A percentile compares a stretch with the other conserved stretches of the same genome.
Conservation (phyloP, 495 filamentous ascomycete species). For the Penicillium maclennaniae region DNA sequence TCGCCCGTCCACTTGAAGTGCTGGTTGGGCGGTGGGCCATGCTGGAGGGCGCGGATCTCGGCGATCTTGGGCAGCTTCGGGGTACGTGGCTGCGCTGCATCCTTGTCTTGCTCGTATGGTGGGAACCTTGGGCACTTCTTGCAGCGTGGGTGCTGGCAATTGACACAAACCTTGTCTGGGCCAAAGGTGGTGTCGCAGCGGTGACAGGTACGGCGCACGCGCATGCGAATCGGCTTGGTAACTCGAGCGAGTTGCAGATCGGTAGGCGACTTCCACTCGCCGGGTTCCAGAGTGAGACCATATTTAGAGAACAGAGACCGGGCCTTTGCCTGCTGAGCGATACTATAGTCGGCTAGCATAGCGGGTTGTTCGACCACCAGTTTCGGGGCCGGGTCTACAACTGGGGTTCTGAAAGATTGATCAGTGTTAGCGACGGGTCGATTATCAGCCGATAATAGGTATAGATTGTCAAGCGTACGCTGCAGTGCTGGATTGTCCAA, state of each 20-base stretch:
- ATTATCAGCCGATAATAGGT: not conserved
- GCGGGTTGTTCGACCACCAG: constrained; percentile 23
- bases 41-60: constrained; percentile 15
- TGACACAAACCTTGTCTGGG: constrained; percentile 62
- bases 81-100: constrained; percentile 35
- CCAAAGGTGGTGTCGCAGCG: constrained; percentile 71
- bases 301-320: constrained; percentile 71
- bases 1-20: constrained; percentile 16
- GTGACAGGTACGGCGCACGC: constrained; percentile 80
- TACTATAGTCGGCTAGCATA: constrained; percentile 31
- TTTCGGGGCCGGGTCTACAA: constrained; percentile 8
- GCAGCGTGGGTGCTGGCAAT: constrained; percentile 73
- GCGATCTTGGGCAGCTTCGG: constrained; percentile 28
- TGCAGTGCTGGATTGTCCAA: constrained; percentile 16
- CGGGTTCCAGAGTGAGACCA: constrained; percentile 63
- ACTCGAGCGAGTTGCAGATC: constrained; percentile 64
- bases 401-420: constrained; percentile 15
- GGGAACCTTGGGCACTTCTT: constrained; percentile 75
- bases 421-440: not conserved
- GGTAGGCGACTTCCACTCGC: constrained; percentile 59
- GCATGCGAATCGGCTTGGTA: constrained; percentile 87
- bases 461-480: constrained; percentile 23
- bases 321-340: constrained; percentile 61
- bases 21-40: constrained; percentile 4
- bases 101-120: constrained; percentile 15